phyloP scores from a whole-genome alignment of 1,284 basidiomycete species.

The Pholiota adiposa region DNA sequence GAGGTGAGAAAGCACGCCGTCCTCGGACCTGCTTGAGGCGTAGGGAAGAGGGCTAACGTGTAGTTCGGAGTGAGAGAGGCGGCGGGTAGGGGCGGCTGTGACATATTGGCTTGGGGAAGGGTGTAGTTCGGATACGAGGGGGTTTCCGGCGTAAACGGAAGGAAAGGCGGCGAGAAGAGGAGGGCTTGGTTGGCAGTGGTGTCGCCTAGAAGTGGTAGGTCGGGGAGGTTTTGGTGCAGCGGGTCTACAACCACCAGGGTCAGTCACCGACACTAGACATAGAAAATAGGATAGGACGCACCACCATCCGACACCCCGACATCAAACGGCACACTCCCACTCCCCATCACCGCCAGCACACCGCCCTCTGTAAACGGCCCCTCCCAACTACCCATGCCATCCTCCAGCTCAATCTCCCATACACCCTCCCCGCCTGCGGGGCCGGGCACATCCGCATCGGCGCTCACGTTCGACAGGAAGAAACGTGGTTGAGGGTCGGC shows the following conservation, averaged over 20 bases:
- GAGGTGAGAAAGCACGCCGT: conserved; percentile 59
- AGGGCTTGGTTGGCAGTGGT: conserved; percentile 76
- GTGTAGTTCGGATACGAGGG: conserved; percentile 84
- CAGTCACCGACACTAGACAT: conserved; percentile 1
- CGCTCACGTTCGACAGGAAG: conserved; percentile 56
- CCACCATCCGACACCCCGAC: conserved; percentile 59
- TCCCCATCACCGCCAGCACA: conserved; percentile 48
- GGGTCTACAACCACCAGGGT: conserved; percentile 30
- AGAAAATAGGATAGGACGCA: conserved; percentile 26
- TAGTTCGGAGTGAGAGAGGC: conserved; percentile 45
- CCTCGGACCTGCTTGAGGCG: conserved; percentile 46
- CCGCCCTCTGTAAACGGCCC: conserved; percentile 50
- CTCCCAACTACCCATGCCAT: conserved; percentile 65
- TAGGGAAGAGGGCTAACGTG: conserved; percentile 58
- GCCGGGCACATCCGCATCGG: conserved; percentile 27
- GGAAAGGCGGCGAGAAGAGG: conserved; percentile 74
- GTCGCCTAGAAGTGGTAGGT: conserved; percentile 71
- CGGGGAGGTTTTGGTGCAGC: conserved; percentile 48
- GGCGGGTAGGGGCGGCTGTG: conserved; percentile 45
- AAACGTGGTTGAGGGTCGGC: conserved; percentile 47
- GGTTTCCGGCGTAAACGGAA: conserved; percentile 26
- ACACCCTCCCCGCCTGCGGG: conserved; percentile 47
- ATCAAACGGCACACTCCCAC: conserved; percentile 50
- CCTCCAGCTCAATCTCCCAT: conserved; percentile 51
- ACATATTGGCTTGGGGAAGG: conserved; percentile 62